Base-by-base conservation (phyloP, 768 basidiomycete species). In the Tylopilus sp. region DNA sequence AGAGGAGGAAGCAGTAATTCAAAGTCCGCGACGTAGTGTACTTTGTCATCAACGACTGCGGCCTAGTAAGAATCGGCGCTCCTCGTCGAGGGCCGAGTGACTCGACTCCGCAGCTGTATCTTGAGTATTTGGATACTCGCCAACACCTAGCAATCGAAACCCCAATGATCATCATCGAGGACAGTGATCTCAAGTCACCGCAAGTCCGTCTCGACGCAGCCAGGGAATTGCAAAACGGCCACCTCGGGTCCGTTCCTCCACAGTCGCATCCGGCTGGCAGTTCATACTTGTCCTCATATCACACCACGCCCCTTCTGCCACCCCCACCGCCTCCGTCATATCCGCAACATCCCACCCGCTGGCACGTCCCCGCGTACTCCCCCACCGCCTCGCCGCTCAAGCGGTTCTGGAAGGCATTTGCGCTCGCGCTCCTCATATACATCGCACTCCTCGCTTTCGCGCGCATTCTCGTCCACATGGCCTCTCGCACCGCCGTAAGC, bases 361-460 rank as follows among this genome's bases (percentile, higher is more conserved):
- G 36, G 23, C 31, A 31, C 30, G 11, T 31, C 30, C 30, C 30
- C 30, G 28, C 10, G 10, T 10, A 48, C n/a, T n/a, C n/a, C n/a
- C n/a, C 7, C 49, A 55, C 18, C 45, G 30, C 17, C 20, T 53
- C 59, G 13, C 21, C 56, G 9, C 3, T 18, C 17, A 41, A 33
- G 18, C 22, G 63, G 10, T 64, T 65, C 17, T 53, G 51, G 39
- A 50, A 46, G 6, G 61, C 55, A 2, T 57, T 59, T 21, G 50
- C 40, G 7, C 0, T 54, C 5, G 59, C 56, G 0, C 3, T 53
- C 45, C 4, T 59, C 45, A 20, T 58, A 23, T 65, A 58, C 28
- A 22, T 63, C 21, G 38, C 40, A 2, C 3, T 62, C 9, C 6
- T 41, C 5, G 10, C 28, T 2, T 25, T 48, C 30, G 20, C 35